phyloP scores from a whole-genome alignment of 208 protist genomes.

The Trypanosoma boissoni region DNA sequence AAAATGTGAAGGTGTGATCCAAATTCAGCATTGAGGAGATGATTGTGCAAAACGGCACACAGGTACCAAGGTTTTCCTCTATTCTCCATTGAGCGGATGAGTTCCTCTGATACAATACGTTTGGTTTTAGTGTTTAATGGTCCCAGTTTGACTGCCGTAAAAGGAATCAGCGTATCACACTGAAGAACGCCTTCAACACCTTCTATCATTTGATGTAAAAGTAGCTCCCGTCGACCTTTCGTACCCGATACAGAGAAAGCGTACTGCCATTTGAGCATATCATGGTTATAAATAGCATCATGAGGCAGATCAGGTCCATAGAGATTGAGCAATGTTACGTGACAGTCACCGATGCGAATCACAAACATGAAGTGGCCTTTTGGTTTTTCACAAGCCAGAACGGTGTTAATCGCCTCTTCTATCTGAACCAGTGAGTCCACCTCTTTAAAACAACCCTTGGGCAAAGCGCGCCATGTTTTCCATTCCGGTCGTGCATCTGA shows the following conservation, averaged over 20 bases:
- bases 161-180: conserved; percentile 66
- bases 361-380: conserved; percentile 85
- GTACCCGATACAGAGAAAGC: conserved; percentile 68
- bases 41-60: conserved; percentile 64
- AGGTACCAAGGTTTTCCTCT: conserved; percentile 75
- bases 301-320: conserved; percentile 63
- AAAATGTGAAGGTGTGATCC: conserved; percentile 76
- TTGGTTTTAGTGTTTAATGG: conserved; percentile 44
- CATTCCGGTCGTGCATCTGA: conserved; percentile 47
- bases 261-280: conserved; percentile 89
- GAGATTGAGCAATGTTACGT: conserved; percentile 75
- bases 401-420: conserved; percentile 72
- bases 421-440: conserved; percentile 68
- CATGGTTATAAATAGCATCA: conserved; percentile 69
- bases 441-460: conserved; percentile 55
- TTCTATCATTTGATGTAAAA: conserved; percentile 81
- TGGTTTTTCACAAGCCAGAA: conserved; percentile 42
- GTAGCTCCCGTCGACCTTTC: conserved; percentile 57
- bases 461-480: conserved; percentile 70
- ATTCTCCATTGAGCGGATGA: conserved; percentile 58
- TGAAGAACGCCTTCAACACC: conserved; percentile 73
- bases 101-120: conserved; percentile 54
- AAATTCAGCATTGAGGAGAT: conserved; percentile 77
- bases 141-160: conserved; percentile 57
- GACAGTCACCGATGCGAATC: conserved; percentile 82